These are phyloP conservation scores for Aspergillus sp. DNA, from an alignment of 2,329 filamentous ascomycete species.

Conservation along the genomic window DNA sequence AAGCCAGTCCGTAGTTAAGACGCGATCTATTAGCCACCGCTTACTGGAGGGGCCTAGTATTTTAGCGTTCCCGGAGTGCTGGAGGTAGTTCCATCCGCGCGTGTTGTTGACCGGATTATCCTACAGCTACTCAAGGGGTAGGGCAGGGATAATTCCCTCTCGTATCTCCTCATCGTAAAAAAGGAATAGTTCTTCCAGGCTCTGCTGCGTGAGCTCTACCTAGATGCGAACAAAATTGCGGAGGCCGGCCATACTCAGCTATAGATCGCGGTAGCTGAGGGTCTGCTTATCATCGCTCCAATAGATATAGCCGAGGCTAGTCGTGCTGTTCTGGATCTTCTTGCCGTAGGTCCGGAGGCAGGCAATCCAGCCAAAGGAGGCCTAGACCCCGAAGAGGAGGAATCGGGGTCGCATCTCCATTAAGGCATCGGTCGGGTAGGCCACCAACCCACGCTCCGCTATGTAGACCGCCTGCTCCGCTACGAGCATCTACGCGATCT, in stretches of 20 bases:
- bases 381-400: not conserved
- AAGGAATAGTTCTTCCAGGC: constrained; percentile 1
- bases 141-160: not conserved
- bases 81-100: not conserved
- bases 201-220: not conserved
- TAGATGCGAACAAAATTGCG: not conserved
- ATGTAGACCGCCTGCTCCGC: not conserved
- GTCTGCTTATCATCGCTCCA: constrained; percentile 8
- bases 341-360: not conserved
- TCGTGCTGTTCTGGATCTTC: constrained; percentile 6
- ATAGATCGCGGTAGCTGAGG: constrained; percentile 1
- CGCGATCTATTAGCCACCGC: not conserved
- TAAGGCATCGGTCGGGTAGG: not conserved
- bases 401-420: not conserved
- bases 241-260: not conserved
- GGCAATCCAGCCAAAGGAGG: constrained; percentile 1
- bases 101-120: not conserved
- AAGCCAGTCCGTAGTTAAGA: not conserved
- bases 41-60: not conserved
- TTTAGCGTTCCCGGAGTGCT: not conserved
- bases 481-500: constrained; percentile 6
- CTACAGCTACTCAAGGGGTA: not conserved
- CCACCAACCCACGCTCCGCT: not conserved
- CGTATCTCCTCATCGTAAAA: not conserved
- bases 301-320: constrained; percentile 4